Evolutionary conservation across 345 rosid genomes (phyloP), one percentile per base, ranked within the genome.

Genomic region (Luvunga scandens): DNA sequence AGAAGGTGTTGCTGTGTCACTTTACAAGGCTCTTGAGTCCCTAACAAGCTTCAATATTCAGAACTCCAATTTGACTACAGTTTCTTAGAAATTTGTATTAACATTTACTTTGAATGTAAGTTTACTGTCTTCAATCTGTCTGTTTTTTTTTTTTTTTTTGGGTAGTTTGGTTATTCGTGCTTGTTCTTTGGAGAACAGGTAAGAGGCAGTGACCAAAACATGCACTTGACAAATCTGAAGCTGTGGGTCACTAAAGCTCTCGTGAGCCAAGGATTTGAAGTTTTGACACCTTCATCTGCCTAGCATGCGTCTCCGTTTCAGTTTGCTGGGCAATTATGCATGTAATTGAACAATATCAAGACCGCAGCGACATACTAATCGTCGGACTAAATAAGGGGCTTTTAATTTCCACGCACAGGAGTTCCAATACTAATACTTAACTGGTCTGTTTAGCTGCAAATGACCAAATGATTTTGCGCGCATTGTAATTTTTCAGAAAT

Each of bases 241-340:
- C 86, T 87, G 13, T 87, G 94, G 96, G 88, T 94, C 4, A 81
- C 92, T 18, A 91, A 87, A 65, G 90, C 96, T 64, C 88, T 94
- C 75, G 74, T 93, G 53, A 91, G 90, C 87, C 95, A 92, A 84
- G 97, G 97, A 76, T 92, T 91, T 71, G 91, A 94, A 79, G 84
- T 83, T 39, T 25, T 25, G 7, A 63, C 76, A 2, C 28, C 73
- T 68, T 24, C 70, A 12, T 56, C 84, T 56, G 69, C 50, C n/a
- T 78, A 80, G 42, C 61, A 61, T 81, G 30, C 24, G 53, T 55
- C 28, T 30, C 24, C 50, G 27, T 48, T 48, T 1, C 14, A 27
- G 13, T 16, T 19, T 18, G 25, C 39, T 18, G 36, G 18, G 25
- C n/a, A 70, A 50, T 28, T 34, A 9, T 19, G 69, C 21, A 27